Evolutionary conservation across 1,139 yeast species (phyloP), one percentile per base, ranked within the genome.

Genomic region (Hansenula sp.): DNA sequence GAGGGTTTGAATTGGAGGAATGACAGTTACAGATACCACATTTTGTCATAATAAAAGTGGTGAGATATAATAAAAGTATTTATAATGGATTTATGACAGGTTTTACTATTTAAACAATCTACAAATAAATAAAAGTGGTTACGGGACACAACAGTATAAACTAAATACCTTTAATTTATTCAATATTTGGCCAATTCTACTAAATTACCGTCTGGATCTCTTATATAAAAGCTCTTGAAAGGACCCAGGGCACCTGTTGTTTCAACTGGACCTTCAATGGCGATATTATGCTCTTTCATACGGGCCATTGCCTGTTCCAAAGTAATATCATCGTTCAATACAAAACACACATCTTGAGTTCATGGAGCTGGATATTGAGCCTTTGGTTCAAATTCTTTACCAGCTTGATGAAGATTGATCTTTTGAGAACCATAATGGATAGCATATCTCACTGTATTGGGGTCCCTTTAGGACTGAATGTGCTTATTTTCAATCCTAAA

Each of bases 11-110:
- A 4, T 18, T 17, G n/a, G 43, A 39, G 7, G 14, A 12, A 11
- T 20, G 29, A 8, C 38, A 36, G 8, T 32, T 34, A 25, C 54
- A 51, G 10, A 51, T 39, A 2, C 53, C 55, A 39, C 54, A 51
- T 13, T 38, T 16, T 2, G 24, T 16, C 33, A 38, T 30, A n/a
- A 14, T 25, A 17, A 4, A 6, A 13, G n/a, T n/a, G n/a, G n/a
- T n/a, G n/a, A n/a, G n/a, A n/a, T n/a, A n/a, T n/a, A n/a, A n/a
- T n/a, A n/a, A n/a, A n/a, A n/a, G n/a, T n/a, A n/a, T n/a, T n/a
- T n/a, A n/a, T n/a, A n/a, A n/a, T n/a, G n/a, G n/a, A n/a, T n/a
- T n/a, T n/a, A n/a, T n/a, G n/a, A n/a, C n/a, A n/a, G n/a, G n/a
- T n/a, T n/a, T n/a, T n/a, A n/a, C n/a, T n/a, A n/a, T n/a, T n/a